A percentile compares a stretch with the other conserved stretches of the same genome.
Evolutionary conservation across 176 grass and related monocot species (phyloP).

Genomic region (Bothriochloa decipiens): DNA sequence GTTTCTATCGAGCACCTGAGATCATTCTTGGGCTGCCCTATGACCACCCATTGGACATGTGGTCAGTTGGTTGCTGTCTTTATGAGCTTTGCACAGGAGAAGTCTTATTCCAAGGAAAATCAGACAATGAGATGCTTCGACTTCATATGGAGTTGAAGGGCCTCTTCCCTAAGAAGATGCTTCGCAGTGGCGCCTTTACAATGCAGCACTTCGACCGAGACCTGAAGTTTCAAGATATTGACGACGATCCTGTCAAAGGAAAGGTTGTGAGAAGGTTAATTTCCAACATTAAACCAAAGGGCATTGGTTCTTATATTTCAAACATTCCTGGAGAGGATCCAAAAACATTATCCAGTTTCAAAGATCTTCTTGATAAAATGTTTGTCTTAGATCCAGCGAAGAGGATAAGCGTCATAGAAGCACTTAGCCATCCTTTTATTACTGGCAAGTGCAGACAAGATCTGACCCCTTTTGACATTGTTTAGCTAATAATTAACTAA

Average conservation of each 20-base stretch:
- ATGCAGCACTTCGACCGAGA: slow-evolving; percentile 77
- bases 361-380: slow-evolving; percentile 93
- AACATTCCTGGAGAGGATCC: slow-evolving; percentile 73
- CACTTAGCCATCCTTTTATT: slow-evolving; percentile 93
- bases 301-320: slow-evolving; percentile 64
- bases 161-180: slow-evolving; percentile 87
- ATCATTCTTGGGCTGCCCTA: slow-evolving; percentile 95
- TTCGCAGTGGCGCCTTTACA: slow-evolving; percentile 78
- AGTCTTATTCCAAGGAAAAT: slow-evolving; percentile 75
- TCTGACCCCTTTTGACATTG: slow-evolving; percentile 63
- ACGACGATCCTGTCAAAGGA: slow-evolving; percentile 78
- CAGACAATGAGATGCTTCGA: slow-evolving; percentile 95
- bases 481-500: slow-evolving; percentile 3
- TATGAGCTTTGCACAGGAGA: slow-evolving; percentile 94
- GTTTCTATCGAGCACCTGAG: slow-evolving; percentile 91
- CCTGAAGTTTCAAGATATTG: slow-evolving; percentile 73
- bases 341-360: slow-evolving; percentile 77
- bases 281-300: slow-evolving; percentile 80
- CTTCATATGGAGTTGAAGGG: slow-evolving; percentile 95
- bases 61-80: slow-evolving; percentile 92
- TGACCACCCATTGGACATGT: slow-evolving; percentile 90
- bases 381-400: slow-evolving; percentile 96
- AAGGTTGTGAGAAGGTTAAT: slow-evolving; percentile 71
- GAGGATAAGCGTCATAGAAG: slow-evolving; percentile 81
- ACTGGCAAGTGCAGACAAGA: slow-evolving; percentile 91